Percentiles rank a stretch among this genome's conserved stretches.
Conservation (phyloP, 2,329 filamentous ascomycete species). For the Monosporascus sp. region DNA sequence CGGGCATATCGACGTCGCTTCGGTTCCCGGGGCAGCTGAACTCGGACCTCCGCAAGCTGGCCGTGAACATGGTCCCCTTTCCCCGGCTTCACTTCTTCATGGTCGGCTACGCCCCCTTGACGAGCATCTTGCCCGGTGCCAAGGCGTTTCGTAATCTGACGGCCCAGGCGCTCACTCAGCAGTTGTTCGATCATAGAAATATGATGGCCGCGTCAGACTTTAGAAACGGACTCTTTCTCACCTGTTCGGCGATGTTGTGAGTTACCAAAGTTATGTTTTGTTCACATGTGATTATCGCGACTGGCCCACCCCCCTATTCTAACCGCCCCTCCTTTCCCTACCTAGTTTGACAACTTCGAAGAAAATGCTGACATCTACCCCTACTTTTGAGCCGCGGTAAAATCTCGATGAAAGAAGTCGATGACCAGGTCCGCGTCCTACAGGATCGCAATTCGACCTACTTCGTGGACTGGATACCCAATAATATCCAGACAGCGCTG, state of each 20-base stretch:
- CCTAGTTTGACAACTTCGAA: conserved; percentile 19
- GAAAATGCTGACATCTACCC: too few relatives aligned
- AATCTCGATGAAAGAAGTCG: conserved; percentile 99
- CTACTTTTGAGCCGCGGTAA: conserved; percentile 71
- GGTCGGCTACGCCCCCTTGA: conserved; percentile 98
- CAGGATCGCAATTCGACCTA: conserved; percentile 99
- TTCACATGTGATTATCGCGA: too few relatives aligned
- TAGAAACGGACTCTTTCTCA: conserved; percentile 99
- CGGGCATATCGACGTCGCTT: conserved; percentile 94
- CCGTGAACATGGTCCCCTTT: conserved; percentile 99
- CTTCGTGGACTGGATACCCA: conserved; percentile 99
- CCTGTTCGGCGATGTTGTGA: conserved; percentile 97
- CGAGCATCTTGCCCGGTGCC: conserved; percentile 67
- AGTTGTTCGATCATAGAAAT: conserved; percentile 99
- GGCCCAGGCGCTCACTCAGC: conserved; percentile 97
- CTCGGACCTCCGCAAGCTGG: conserved; percentile 98
- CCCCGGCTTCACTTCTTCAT: conserved; percentile 99
- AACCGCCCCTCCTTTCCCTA: neutral
- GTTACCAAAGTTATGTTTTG: conserved; percentile 24
- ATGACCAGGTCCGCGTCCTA: conserved; percentile 99
- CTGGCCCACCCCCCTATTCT: neutral
- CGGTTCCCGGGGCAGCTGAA: conserved; percentile 99
- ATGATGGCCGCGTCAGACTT: conserved; percentile 99
- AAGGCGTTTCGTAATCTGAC: conserved; percentile 96
- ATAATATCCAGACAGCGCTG: conserved; percentile 99